Evolutionary conservation across 2,329 filamentous ascomycete genomes (phyloP).

Genomic region (Cladophialophora immunda): DNA sequence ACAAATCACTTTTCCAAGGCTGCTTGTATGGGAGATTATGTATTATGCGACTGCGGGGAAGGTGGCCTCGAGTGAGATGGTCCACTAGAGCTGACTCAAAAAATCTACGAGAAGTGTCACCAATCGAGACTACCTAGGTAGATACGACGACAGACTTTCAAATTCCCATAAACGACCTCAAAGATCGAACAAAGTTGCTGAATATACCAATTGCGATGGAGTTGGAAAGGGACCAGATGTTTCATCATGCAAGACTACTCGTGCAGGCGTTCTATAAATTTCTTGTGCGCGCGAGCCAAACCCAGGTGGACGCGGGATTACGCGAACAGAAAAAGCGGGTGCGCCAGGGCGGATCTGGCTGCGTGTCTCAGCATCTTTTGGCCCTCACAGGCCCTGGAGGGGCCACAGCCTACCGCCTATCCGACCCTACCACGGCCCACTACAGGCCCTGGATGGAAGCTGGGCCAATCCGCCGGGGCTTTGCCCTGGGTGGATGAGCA

Average conservation of each 20-base stretch:
- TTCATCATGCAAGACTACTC: not conserved
- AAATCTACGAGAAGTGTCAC: not conserved
- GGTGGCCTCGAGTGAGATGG: not conserved
- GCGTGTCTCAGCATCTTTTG: slow-evolving; percentile 11
- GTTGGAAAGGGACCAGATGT: not conserved
- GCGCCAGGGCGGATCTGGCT: slow-evolving; percentile 6
- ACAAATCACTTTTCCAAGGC: not conserved
- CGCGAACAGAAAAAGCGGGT: slow-evolving; percentile 4
- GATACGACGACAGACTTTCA: not conserved
- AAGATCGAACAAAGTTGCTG: not conserved
- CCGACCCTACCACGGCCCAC: not conserved
- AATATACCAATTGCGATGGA: not conserved
- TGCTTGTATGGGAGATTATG: not conserved
- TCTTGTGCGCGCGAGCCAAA: not conserved
- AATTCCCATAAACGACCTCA: not conserved
- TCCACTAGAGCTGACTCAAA: not conserved
- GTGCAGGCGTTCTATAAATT: not conserved
- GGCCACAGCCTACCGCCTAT: not conserved
- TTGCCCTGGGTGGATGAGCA: slow-evolving; percentile 10
- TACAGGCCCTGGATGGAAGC: not conserved
- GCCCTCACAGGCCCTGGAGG: not conserved
- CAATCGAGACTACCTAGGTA: not conserved
- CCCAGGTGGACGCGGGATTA: slow-evolving; percentile 17
- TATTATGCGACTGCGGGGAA: not conserved
- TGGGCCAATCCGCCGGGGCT: slow-evolving; percentile 14